Evolutionary conservation across 345 rosid genomes (phyloP).

Genomic region (Arabidopsis thaliana): DNA sequence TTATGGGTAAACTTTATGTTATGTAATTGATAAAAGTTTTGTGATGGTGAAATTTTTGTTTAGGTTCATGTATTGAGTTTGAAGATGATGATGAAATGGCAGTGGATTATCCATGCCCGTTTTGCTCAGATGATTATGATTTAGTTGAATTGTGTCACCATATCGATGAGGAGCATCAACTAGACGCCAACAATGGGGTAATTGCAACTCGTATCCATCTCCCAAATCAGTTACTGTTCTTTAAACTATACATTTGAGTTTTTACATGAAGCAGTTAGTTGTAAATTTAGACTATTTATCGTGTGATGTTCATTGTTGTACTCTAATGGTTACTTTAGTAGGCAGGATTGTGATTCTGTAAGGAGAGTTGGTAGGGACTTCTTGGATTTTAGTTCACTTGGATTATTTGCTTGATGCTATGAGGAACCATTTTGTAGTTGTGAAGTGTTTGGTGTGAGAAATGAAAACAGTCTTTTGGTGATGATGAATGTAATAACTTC

Average conservation of each 20-base stretch:
- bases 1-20: slow-evolving; percentile 1
- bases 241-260: neutral
- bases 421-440: slow-evolving; percentile 10
- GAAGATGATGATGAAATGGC: slow-evolving; percentile 41
- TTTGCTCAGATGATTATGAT: slow-evolving; percentile 46
- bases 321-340: neutral
- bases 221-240: neutral
- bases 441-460: neutral
- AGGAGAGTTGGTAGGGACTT: slow-evolving; percentile 12
- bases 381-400: slow-evolving; percentile 1
- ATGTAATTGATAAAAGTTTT: slow-evolving; percentile 6
- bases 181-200: slow-evolving; percentile 41
- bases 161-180: slow-evolving; percentile 43
- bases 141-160: slow-evolving; percentile 43
- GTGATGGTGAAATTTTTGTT: neutral
- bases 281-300: neutral
- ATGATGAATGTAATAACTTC: neutral
- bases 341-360: slow-evolving; percentile 25
- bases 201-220: slow-evolving; percentile 12
- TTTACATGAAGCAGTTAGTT: slow-evolving; percentile 28
- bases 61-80: slow-evolving; percentile 42
- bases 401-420: neutral
- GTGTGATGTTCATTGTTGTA: slow-evolving; percentile 1
- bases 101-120: slow-evolving; percentile 44
- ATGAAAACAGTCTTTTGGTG: neutral